phyloP scores from a whole-genome alignment of 768 basidiomycete genomes.

The Suillus ampliporus region DNA sequence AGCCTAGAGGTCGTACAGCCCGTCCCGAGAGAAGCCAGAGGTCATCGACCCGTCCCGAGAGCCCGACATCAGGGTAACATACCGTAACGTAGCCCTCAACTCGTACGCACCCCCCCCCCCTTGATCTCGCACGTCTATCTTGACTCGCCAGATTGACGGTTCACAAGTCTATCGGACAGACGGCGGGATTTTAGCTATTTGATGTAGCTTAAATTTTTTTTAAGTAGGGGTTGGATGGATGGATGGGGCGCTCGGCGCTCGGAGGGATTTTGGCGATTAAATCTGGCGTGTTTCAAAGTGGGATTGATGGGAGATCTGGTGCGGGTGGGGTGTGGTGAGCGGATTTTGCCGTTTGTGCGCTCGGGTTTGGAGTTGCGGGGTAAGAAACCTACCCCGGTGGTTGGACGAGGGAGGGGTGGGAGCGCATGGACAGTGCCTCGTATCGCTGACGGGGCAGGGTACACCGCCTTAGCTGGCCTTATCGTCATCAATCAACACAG shows the following conservation, averaged over 20 bases:
- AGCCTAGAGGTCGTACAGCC: too few relatives aligned
- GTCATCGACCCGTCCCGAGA: not conserved
- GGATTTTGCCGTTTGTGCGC: not conserved
- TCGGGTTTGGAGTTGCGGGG: not conserved
- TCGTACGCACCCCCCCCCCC: not conserved
- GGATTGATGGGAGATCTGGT: not conserved
- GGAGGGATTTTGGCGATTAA: not conserved
- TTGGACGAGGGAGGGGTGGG: not conserved
- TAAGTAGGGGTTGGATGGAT: not conserved
- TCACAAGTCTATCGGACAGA: not conserved
- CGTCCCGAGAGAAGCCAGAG: too few relatives aligned
- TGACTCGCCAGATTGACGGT: not conserved
- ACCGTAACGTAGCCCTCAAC: not conserved
- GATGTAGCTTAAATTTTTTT: not conserved
- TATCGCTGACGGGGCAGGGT: not conserved
- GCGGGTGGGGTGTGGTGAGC: not conserved
- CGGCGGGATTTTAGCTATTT: conserved; percentile 2
- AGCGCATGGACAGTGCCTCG: not conserved
- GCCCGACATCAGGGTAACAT: too few relatives aligned
- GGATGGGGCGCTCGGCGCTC: not conserved
- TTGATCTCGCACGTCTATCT: not conserved
- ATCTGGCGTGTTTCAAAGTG: not conserved
- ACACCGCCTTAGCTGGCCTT: not conserved
- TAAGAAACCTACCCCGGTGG: not conserved
- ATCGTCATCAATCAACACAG: too few relatives aligned